Evolutionary conservation across 140 eudicot genomes (phyloP).

Genomic region (Erigeron philadelphicus): DNA sequence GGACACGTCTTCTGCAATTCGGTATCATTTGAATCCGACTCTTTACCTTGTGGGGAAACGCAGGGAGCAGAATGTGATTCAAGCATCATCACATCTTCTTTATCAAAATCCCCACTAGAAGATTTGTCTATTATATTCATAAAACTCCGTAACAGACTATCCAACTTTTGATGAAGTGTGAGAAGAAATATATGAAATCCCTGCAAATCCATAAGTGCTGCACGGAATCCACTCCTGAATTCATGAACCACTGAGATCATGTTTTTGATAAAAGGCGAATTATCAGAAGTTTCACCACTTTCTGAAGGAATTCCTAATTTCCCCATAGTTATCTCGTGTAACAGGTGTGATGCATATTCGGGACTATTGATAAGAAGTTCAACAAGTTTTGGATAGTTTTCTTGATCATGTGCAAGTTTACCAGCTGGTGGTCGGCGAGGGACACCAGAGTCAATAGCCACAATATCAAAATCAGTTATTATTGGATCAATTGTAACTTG

Average conservation of each 20-base stretch:
- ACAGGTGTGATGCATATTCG: constrained; percentile 63
- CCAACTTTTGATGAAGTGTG: constrained; percentile 84
- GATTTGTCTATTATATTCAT: constrained; percentile 47
- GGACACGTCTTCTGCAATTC: constrained; percentile 47
- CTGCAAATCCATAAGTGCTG: constrained; percentile 82
- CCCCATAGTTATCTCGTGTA: constrained; percentile 73
- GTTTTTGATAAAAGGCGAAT: constrained; percentile 35
- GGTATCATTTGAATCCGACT: constrained; percentile 43
- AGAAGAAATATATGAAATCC: constrained; percentile 92
- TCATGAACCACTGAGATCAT: constrained; percentile 53
- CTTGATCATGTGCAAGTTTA: constrained; percentile 79
- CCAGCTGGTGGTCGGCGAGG: constrained; percentile 98
- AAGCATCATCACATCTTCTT: constrained; percentile 58
- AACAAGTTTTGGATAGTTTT: constrained; percentile 80
- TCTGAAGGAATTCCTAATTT: constrained; percentile 60
- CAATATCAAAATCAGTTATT: constrained; percentile 45
- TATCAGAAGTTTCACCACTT: constrained; percentile 35
- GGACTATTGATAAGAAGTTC: constrained; percentile 87
- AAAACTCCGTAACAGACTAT: constrained; percentile 57
- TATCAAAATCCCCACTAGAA: constrained; percentile 54
- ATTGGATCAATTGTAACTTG: constrained; percentile 44
- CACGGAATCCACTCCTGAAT: constrained; percentile 83
- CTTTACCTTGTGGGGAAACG: constrained; percentile 54
- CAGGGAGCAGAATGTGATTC: constrained; percentile 46
- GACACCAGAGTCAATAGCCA: constrained; percentile 95